A percentile compares a stretch with the other conserved stretches of the same genome.
These are phyloP conservation scores for Pachysandra terminalis DNA, from an alignment of 164 flowering plant species.

Conservation along the genomic window DNA sequence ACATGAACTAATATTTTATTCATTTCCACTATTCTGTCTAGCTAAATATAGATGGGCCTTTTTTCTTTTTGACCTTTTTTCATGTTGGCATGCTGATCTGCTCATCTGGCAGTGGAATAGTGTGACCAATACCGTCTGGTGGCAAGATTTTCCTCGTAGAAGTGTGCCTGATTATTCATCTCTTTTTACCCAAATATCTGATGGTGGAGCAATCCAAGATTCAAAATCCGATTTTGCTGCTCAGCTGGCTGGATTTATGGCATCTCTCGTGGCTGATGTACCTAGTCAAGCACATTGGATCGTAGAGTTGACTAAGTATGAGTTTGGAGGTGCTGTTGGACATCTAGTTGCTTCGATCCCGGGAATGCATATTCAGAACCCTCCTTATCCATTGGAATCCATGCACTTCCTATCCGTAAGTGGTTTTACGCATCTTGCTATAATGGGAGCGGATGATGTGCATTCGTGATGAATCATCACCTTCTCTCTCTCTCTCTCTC, in stretches of 20 bases:
- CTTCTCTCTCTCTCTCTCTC: too few relatives aligned
- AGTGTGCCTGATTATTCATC: constrained; percentile 47
- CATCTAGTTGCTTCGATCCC: constrained; percentile 81
- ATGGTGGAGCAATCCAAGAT: constrained; percentile 24
- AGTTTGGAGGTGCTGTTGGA: constrained; percentile 56
- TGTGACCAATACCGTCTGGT: constrained; percentile 92
- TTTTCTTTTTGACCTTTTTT: neutral
- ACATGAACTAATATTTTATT: neutral
- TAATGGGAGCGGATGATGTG: neutral
- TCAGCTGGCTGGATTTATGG: constrained; percentile 84
- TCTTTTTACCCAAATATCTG: constrained; percentile 41
- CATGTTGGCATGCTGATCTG: neutral
- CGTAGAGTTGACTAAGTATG: constrained; percentile 63
- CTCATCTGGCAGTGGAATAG: constrained; percentile 65
- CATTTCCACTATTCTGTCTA: neutral
- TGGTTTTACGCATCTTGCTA: constrained; percentile 6
- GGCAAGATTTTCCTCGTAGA: constrained; percentile 91
- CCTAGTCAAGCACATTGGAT: constrained; percentile 83
- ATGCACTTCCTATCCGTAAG: constrained; percentile 37
- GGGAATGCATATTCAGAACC: constrained; percentile 51
- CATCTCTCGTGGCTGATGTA: constrained; percentile 66
- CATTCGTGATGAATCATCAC: neutral
- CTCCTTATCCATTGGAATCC: constrained; percentile 24
- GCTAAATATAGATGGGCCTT: neutral
- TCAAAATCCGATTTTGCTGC: constrained; percentile 74